Evolutionary conservation across 306 rosid species (phyloP).

Genomic region (Fagus sylvatica): DNA sequence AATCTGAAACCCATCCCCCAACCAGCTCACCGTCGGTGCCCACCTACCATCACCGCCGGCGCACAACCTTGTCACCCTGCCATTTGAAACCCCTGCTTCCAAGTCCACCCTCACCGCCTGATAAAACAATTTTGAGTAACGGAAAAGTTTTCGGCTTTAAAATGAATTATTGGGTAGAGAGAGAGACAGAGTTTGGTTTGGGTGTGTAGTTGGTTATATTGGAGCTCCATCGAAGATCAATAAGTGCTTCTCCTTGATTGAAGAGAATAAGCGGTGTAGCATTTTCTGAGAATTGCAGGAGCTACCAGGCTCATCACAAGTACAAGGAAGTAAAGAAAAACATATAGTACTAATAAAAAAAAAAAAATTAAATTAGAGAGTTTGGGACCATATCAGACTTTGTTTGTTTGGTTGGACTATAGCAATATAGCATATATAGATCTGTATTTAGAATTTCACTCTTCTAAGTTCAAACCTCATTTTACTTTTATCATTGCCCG

Average conservation of each 20-base stretch:
- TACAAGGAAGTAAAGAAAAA: constrained; percentile 23
- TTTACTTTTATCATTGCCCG: too few species aligned
- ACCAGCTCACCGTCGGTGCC: too few species aligned
- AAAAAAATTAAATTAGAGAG: neutral
- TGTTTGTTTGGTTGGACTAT: too few species aligned
- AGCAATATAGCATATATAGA: too few species aligned
- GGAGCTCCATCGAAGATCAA: constrained; percentile 48
- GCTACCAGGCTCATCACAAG: neutral
- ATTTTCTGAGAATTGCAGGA: constrained; percentile 44
- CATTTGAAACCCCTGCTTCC: too few species aligned
- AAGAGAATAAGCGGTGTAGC: constrained; percentile 20
- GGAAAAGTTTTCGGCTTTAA: neutral
- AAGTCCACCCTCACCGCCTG: too few species aligned
- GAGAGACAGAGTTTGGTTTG: constrained; percentile 19
- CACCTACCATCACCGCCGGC: too few species aligned
- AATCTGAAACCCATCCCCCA: too few species aligned
- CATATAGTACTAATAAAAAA: neutral
- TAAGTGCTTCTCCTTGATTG: constrained; percentile 62
- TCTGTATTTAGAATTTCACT: too few species aligned
- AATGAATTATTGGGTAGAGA: constrained; percentile 11
- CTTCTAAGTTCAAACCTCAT: too few species aligned
- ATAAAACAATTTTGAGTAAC: too few species aligned
- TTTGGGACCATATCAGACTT: neutral
- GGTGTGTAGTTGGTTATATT: neutral
- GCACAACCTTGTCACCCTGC: too few species aligned